Evolutionary conservation across 176 grass and related monocot species (phyloP).

Genomic region (Zizania latifolia): DNA sequence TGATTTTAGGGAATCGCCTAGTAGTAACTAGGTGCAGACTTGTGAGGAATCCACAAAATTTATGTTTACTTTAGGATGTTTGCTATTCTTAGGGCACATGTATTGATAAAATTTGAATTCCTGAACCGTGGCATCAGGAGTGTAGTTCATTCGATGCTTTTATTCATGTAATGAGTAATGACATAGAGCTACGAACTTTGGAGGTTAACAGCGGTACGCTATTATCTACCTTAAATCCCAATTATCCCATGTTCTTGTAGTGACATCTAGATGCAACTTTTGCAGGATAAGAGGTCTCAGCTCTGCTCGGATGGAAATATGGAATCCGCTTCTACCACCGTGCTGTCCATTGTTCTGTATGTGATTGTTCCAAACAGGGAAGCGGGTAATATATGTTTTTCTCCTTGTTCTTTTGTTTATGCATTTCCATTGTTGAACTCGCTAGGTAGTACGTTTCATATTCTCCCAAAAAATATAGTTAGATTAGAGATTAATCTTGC

Average conservation of each 20-base stretch:
- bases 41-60: not conserved
- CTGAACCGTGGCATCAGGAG: not conserved
- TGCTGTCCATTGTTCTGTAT: slow-evolving; percentile 91
- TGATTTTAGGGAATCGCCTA: not conserved
- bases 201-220: slow-evolving; percentile 9
- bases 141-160: not conserved
- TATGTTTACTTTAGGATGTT: not conserved
- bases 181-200: not conserved
- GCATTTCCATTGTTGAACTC: not conserved
- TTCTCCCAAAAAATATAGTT: not conserved
- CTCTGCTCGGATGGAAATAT: slow-evolving; percentile 62
- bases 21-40: not conserved
- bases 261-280: not conserved
- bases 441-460: not conserved
- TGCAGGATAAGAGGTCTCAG: slow-evolving; percentile 43
- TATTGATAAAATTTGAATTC: not conserved
- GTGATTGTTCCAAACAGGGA: slow-evolving; percentile 77
- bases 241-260: not conserved
- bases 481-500: not conserved
- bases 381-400: slow-evolving; percentile 32
- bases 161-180: not conserved
- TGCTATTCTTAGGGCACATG: not conserved
- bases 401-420: not conserved
- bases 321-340: slow-evolving; percentile 52
- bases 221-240: not conserved